phyloP scores from a whole-genome alignment of 2,329 filamentous ascomycete genomes.

The Hirsutella minnesotensis region DNA sequence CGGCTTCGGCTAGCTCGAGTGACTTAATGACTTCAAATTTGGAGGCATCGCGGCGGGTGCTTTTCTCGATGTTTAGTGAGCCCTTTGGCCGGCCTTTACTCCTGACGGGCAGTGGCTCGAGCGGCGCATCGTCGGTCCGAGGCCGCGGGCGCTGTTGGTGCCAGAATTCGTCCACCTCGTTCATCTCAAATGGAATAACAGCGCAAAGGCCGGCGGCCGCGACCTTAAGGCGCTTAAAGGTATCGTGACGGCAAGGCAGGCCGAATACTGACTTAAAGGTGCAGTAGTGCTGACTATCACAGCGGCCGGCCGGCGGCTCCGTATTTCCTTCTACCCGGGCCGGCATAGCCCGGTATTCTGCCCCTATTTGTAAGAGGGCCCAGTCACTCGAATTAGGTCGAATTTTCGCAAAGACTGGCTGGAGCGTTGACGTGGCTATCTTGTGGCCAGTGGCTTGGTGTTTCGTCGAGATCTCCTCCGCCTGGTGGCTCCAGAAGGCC shows the following conservation, averaged over 20 bases:
- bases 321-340: neutral
- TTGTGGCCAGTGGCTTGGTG: neutral
- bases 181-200: too few relatives aligned
- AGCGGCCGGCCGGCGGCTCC: too few relatives aligned
- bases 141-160: too few relatives aligned
- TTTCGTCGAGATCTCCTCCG: neutral
- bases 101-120: neutral
- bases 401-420: neutral
- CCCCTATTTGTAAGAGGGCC: neutral
- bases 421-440: neutral
- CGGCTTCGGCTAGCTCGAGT: too few relatives aligned
- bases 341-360: neutral
- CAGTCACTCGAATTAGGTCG: neutral
- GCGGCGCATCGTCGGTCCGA: too few relatives aligned
- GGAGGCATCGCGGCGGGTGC: too few relatives aligned
- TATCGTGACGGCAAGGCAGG: neutral
- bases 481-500: neutral
- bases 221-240: neutral
- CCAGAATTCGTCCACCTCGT: too few relatives aligned
- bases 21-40: too few relatives aligned
- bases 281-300: neutral
- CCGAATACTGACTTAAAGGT: neutral
- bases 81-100: neutral
- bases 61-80: neutral
- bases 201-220: too few relatives aligned